phyloP scores from a whole-genome alignment of 495 filamentous ascomycete genomes.

The Glarea lozoyensis region DNA sequence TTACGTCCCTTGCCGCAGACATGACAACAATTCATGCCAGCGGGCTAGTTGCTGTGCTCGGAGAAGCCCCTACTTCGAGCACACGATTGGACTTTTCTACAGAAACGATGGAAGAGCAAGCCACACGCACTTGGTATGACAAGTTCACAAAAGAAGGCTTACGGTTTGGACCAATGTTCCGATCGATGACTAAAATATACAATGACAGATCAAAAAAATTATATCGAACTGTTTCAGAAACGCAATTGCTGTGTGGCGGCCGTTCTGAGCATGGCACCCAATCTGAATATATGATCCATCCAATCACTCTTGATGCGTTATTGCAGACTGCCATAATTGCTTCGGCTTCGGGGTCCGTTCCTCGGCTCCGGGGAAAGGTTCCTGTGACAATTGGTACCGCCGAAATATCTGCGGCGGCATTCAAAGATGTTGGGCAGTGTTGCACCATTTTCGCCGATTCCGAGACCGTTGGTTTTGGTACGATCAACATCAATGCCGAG shows the following conservation, averaged over 20 bases:
- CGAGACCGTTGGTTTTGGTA: not conserved
- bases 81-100: not conserved
- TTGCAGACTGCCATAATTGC: conserved; percentile 29
- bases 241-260: not conserved
- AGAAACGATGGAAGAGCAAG: not conserved
- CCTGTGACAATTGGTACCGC: no score
- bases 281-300: conserved; percentile 31
- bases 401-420: not conserved
- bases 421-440: no score
- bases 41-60: not conserved
- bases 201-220: not conserved
- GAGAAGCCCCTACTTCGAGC: not conserved
- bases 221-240: not conserved
- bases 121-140: not conserved
- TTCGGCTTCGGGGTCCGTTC: conserved; percentile 21
- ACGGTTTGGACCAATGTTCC: conserved; percentile 1
- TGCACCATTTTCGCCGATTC: not conserved
- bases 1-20: not conserved
- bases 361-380: not conserved
- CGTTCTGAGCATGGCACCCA: conserved; percentile 8
- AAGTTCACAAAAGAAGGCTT: not conserved
- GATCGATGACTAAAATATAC: not conserved
- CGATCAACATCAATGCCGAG: not conserved
- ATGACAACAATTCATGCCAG: not conserved
- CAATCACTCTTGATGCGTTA: conserved; percentile 25